Conservation (phyloP, 257 asterid genomes). For the Plantago elongata region DNA sequence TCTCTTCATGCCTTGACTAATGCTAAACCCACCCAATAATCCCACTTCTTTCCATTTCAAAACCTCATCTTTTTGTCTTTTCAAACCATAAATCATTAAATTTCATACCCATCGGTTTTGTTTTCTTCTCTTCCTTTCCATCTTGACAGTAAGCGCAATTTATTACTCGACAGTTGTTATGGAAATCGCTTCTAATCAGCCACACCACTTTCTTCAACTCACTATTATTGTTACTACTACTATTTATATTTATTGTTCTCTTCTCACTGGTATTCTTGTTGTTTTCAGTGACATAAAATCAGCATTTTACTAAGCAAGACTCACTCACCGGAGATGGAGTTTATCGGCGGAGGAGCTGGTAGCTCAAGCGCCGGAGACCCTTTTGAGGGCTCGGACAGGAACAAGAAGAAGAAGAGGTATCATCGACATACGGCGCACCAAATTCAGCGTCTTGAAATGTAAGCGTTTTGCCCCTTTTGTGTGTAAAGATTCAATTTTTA, state of each 20-base stretch:
- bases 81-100: slow-evolving; percentile 13
- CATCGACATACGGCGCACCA: slow-evolving; percentile 96
- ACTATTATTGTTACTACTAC: slow-evolving; percentile 8
- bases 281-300: background rate
- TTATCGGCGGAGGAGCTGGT: slow-evolving; percentile 41
- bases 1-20: slow-evolving; percentile 35
- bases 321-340: slow-evolving; percentile 47
- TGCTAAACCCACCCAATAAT: slow-evolving; percentile 29
- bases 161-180: slow-evolving; percentile 27
- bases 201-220: slow-evolving; percentile 22
- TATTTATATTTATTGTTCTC: background rate
- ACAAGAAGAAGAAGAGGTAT: slow-evolving; percentile 65
- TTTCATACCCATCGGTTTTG: background rate
- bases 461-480: slow-evolving; percentile 2
- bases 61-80: background rate
- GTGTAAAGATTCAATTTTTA: background rate
- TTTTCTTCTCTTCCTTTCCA: background rate
- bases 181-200: slow-evolving; percentile 45
- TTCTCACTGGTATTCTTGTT: background rate
- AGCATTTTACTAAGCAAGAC: background rate
- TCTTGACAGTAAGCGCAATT: slow-evolving; percentile 24
- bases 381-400: slow-evolving; percentile 45
- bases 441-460: slow-evolving; percentile 87
- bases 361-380: slow-evolving; percentile 56
- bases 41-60: slow-evolving; percentile 30